Conservation (phyloP, 768 basidiomycete species). For the Podaxis mareebaensis region DNA sequence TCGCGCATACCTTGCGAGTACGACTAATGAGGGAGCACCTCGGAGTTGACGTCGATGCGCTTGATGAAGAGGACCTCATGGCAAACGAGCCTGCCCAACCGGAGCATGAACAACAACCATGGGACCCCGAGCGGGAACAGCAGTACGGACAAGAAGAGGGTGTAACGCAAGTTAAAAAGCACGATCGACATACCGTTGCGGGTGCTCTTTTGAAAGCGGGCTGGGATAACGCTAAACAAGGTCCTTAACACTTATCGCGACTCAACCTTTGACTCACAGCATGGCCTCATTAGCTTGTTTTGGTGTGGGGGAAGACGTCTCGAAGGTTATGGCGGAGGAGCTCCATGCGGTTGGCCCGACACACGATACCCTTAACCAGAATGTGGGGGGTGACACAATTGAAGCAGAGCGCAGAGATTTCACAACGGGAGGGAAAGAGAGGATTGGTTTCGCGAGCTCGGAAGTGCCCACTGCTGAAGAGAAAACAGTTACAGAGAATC, state of each 20-base stretch:
- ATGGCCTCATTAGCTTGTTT: slow-evolving; percentile 35
- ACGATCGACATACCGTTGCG: slow-evolving; percentile 33
- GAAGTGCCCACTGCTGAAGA: slow-evolving; percentile 74
- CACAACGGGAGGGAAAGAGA: slow-evolving; percentile 49
- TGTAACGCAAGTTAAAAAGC: slow-evolving; percentile 42
- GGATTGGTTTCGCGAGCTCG: slow-evolving; percentile 59
- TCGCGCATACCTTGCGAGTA: slow-evolving; percentile 91
- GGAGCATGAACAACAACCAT: slow-evolving; percentile 54
- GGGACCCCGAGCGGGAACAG: slow-evolving; percentile 80
- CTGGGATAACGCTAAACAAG: slow-evolving; percentile 46
- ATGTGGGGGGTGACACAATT: slow-evolving; percentile 41
- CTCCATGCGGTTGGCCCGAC: slow-evolving; percentile 46
- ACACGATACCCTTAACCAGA: slow-evolving; percentile 37
- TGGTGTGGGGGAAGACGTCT: slow-evolving; percentile 37
- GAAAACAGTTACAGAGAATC: slow-evolving; percentile 53
- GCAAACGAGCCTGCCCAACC: slow-evolving; percentile 48
- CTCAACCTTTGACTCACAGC: neutral
- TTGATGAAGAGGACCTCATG: slow-evolving; percentile 76
- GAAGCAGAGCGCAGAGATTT: slow-evolving; percentile 54
- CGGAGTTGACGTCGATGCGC: slow-evolving; percentile 89
- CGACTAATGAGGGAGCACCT: slow-evolving; percentile 97
- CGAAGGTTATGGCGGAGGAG: slow-evolving; percentile 34
- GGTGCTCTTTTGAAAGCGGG: slow-evolving; percentile 36
- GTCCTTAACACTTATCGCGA: slow-evolving; percentile 30
- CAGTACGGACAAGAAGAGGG: slow-evolving; percentile 42